Evolutionary conservation across 2,329 filamentous ascomycete species (phyloP).

Genomic region (Botrytis fragariae): DNA sequence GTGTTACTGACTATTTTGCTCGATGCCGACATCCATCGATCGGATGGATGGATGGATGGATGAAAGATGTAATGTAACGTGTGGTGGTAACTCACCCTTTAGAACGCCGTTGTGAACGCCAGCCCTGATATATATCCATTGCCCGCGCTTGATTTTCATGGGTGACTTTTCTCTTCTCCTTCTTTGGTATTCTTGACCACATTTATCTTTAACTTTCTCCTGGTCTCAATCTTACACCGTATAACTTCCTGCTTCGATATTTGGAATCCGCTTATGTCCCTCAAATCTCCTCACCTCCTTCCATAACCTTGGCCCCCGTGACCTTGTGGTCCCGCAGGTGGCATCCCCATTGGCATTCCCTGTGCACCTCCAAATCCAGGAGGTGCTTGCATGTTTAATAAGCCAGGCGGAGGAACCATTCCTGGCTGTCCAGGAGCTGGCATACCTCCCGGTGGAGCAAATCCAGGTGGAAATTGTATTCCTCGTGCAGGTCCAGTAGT

Average conservation of each 20-base stretch:
- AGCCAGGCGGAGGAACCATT: conserved; percentile 11
- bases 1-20: neutral
- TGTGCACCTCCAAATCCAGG: conserved; percentile 32
- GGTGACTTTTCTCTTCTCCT: neutral
- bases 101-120: neutral
- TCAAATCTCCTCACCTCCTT: neutral
- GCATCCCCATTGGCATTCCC: conserved; percentile 32
- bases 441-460: conserved; percentile 13
- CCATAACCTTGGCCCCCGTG: conserved; percentile 27
- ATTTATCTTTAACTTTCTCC: too few relatives aligned
- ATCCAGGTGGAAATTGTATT: conserved; percentile 45
- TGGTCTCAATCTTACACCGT: neutral
- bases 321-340: conserved; percentile 30
- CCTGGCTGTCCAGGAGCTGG: neutral
- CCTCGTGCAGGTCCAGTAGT: neutral
- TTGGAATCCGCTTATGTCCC: neutral
- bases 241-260: neutral
- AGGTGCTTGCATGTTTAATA: conserved; percentile 34
- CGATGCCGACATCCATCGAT: neutral
- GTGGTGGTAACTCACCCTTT: conserved; percentile 6
- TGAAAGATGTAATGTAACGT: neutral
- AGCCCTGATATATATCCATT: conserved; percentile 4
- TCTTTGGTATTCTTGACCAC: neutral
- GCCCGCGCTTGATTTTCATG: conserved; percentile 1
- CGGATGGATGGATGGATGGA: neutral